Base-by-base conservation (phyloP, 495 filamentous ascomycete species). In the Xylaria cubensis region DNA sequence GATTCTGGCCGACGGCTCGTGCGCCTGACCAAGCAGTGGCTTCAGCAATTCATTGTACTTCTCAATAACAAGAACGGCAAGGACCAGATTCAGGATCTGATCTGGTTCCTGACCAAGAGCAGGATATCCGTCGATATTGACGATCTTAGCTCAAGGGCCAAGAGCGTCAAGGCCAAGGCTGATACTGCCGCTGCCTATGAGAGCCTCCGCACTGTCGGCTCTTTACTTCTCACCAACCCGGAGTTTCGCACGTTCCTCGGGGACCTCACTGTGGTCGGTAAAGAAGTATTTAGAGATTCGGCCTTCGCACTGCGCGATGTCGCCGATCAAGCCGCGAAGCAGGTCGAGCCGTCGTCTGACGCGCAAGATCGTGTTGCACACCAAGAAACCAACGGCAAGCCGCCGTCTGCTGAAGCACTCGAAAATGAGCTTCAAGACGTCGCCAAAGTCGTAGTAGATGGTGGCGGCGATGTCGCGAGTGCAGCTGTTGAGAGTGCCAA, bases 31-130 rank as follows among this genome's bases (percentile, higher is more conserved):
- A 91, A 92, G 76, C 86, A 91, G 73, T 93, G 88, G 86, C 83
- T 97, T 3, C 86, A 87, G 64, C 82, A 92, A 62, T 89, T 97
- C 74, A 94, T 97, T 73, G 89, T 93, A 42, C 81, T 97, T 17
- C 77, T 97, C 32, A 84, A 87, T 68, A 85, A 93, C 71, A 98
- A 97, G 86, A 97, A 97, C 79, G 80, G 84, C 70, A 75, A 88
- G n/a, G 94, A 97, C 81, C 90, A 96, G 76, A 86, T 97, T 51
- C 95, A 98, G 80, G 93, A 97, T 72, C 92, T 97, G 72, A 84
- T 97, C 59, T 98, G 95, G 94, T 94, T 89, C 75, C 80, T 97
- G 65, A 81, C 91, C 66, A 92, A 91, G 75, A 90, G 93, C 21
- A 87, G 87, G 36, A 83, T 94, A 36, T 86, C 88, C 12, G 75